These are phyloP conservation scores for Colletotrichum higginsianum DNA, from an alignment of 2,329 filamentous ascomycete species.

Conservation along the genomic window DNA sequence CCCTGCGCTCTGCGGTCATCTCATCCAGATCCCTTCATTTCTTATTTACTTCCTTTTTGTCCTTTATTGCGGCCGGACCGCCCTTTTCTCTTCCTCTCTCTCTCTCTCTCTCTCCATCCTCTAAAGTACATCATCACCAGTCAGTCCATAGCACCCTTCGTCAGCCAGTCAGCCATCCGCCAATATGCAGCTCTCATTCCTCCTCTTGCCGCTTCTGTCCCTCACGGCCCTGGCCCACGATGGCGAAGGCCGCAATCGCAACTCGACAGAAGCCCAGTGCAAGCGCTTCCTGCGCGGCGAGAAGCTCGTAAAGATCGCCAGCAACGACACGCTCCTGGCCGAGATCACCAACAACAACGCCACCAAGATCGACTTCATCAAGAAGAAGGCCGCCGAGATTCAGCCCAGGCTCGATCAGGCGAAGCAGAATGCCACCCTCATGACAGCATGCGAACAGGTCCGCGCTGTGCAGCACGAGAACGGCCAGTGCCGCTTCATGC, in stretches of 20 bases:
- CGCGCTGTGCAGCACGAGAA: slow-evolving; percentile 49
- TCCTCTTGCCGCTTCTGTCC: slow-evolving; percentile 32
- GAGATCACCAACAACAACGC: slow-evolving; percentile 53
- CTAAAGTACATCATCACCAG: not conserved
- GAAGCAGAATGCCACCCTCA: slow-evolving; percentile 53
- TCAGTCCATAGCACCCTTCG: not conserved
- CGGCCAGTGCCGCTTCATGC: slow-evolving; percentile 49
- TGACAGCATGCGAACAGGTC: slow-evolving; percentile 52
- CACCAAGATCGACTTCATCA: slow-evolving; percentile 53
- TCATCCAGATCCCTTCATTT: slow-evolving; percentile 37
- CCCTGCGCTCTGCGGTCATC: slow-evolving; percentile 33
- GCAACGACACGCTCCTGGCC: slow-evolving; percentile 54
- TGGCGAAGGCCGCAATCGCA: slow-evolving; percentile 38
- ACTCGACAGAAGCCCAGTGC: slow-evolving; percentile 52
- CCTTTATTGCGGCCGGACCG: slow-evolving; percentile 40
- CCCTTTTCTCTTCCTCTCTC: slow-evolving; percentile 10
- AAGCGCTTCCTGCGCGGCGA: slow-evolving; percentile 50
- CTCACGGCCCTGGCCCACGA: slow-evolving; percentile 47
- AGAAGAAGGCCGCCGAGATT: slow-evolving; percentile 53
- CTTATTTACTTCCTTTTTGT: slow-evolving; percentile 12
- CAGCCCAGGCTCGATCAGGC: slow-evolving; percentile 50
- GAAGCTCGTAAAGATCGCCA: slow-evolving; percentile 50
- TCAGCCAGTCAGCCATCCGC: not conserved
- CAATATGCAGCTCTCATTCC: slow-evolving; percentile 40
- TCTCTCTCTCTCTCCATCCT: too few species aligned